Percentiles rank a stretch among this genome's conserved stretches.
Evolutionary conservation across 257 asterid species (phyloP).

Genomic region (Nyctanthes arbortristis): DNA sequence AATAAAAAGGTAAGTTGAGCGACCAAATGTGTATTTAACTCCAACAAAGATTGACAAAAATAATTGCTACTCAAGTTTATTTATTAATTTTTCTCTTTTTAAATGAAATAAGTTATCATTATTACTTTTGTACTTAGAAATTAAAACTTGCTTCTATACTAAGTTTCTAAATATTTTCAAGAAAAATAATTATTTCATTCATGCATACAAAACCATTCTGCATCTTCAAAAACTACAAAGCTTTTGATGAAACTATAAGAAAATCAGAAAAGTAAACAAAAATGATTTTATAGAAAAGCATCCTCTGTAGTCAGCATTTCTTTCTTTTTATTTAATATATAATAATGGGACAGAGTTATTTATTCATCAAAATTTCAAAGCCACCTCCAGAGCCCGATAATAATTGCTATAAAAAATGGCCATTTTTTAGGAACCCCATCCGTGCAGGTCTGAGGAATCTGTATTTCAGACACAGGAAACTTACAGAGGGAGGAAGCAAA

Average conservation of each 20-base stretch:
- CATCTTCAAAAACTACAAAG: background rate
- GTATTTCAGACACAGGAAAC: background rate
- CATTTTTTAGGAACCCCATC: background rate
- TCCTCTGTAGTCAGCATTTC: background rate
- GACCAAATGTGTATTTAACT: no score
- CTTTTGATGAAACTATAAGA: background rate
- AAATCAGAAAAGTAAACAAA: background rate
- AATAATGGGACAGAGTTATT: no score
- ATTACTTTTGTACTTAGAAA: background rate
- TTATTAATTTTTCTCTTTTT: no score
- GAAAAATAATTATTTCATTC: background rate
- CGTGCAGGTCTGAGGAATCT: background rate
- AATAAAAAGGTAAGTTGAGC: no score
- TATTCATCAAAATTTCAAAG: background rate
- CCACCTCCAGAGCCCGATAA: background rate
- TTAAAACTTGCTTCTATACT: no score
- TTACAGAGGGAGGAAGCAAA: background rate
- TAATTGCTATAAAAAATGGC: background rate
- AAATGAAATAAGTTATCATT: no score
- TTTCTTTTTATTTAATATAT: no score
- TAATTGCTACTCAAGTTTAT: no score
- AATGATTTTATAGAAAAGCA: background rate
- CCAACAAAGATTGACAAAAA: conserved; percentile 5
- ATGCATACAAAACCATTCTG: background rate
- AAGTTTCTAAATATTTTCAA: background rate